Base-by-base conservation (phyloP, 1,284 basidiomycete genomes). In the Irpex rosettiformis region DNA sequence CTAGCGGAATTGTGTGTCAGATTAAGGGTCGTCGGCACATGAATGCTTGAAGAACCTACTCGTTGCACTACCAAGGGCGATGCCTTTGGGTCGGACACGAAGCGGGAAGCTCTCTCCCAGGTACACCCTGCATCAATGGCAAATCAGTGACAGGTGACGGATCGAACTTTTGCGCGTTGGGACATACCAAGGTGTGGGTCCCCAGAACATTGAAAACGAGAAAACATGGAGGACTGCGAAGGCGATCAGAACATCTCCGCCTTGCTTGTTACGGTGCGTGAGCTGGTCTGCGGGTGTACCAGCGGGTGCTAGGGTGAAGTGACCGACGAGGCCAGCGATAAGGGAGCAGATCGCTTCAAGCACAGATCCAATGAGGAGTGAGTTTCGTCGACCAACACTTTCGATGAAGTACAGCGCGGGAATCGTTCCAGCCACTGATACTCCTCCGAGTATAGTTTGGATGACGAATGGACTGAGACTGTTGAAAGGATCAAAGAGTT, bases 141-240 rank as follows among this genome's bases (percentile, higher is more conserved):
- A 13, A 1, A 28, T 47, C n/a, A 47, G 60, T 37, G 21, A 37
- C 21, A 22, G 7, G 33, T 3, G 25, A 24, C 21, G 21, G 16
- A 54, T 18, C 18, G 29, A 11, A 47, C 3, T 42, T 21, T 28
- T 18, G 13, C n/a, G 1, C 22, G 7, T 16, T 28, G 13, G 11
- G 24, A 57, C 61, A 30, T 11, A 62, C 64, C 69, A 72, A 33
- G 70, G 88, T 11, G 83, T 83, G 3, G 85, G 82, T 2, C 87
- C 89, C 87, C 87, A 91, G 77, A 88, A 88, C 60, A 87, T 77
- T 1, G 80, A 81, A 73, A 83, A 92, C 18, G 80, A 82, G 63
- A 86, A 81, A n/a, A 92, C 84, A 62, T 92, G 89, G 33, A 92
- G 71, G 28, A 91, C 82, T 2, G 89, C 89, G 67, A 92, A 91